Percentiles rank a stretch among this genome's conserved stretches.
Conservation (phyloP, 305 asterid genomes). For the Solanum chacoense region DNA sequence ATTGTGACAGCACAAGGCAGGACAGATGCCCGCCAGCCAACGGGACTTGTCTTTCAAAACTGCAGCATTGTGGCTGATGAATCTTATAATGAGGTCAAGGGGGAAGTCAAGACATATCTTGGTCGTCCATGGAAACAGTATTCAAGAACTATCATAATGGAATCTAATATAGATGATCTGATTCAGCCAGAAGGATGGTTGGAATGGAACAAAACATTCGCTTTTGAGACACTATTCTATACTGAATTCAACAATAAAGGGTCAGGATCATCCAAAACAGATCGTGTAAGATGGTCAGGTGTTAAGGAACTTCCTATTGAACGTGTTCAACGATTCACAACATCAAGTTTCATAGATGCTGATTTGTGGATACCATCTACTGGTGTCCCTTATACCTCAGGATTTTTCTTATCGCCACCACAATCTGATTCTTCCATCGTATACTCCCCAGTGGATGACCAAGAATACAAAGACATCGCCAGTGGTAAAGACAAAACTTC, state of each 20-base stretch:
- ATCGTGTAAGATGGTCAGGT: constrained; percentile 44
- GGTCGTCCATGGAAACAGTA: constrained; percentile 82
- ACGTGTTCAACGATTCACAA: constrained; percentile 42
- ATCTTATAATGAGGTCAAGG: constrained; percentile 18
- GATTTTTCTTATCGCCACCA: constrained; percentile 44
- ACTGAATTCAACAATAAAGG: constrained; percentile 72
- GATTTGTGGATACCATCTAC: constrained; percentile 34
- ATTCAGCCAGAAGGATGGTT: constrained; percentile 67
- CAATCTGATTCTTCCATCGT: constrained; percentile 21
- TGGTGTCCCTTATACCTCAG: constrained; percentile 34
- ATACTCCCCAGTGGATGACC: constrained; percentile 51
- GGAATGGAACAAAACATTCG: constrained; percentile 45
- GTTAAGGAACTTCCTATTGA: constrained; percentile 38
- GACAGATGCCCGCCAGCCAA: constrained; percentile 49
- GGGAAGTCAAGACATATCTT: constrained; percentile 35
- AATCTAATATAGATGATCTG: constrained; percentile 49
- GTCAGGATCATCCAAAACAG: constrained; percentile 41
- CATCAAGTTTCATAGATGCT: constrained; percentile 37
- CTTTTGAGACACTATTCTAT: constrained; percentile 46
- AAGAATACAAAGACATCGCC: constrained; percentile 56
- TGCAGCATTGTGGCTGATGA: constrained; percentile 52
- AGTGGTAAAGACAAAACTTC: constrained; percentile 1
- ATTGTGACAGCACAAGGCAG: constrained; percentile 75
- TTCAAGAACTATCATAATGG: constrained; percentile 66
- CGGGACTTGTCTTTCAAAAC: constrained; percentile 57